Conservation (phyloP, 306 rosid genomes). For the Coriaria nepalensis region DNA sequence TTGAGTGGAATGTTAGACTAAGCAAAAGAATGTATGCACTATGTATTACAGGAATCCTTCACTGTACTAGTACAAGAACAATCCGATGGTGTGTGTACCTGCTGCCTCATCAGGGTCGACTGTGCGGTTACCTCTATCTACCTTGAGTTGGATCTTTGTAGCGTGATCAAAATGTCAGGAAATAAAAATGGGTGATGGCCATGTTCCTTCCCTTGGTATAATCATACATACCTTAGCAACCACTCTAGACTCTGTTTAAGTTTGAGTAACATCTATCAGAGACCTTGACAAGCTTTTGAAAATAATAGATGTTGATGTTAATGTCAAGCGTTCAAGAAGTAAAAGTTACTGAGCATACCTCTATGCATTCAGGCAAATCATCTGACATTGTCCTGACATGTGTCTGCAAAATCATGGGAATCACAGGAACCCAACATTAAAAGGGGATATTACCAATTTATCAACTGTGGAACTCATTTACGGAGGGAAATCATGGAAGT, state of each 20-base stretch:
- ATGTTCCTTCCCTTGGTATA: conserved; percentile 14
- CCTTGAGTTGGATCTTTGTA: not conserved
- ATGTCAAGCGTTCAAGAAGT: not conserved
- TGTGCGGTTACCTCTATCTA: conserved; percentile 9
- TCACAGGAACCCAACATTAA: not conserved
- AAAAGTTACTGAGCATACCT: conserved; percentile 31
- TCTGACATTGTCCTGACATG: conserved; percentile 68
- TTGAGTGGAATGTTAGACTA: too few species aligned
- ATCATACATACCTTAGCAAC: conserved; percentile 54
- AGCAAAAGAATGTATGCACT: too few species aligned
- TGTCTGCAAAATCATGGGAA: conserved; percentile 51
- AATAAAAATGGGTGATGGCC: conserved; percentile 3
- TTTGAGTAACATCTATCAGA: conserved; percentile 8
- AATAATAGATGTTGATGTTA: not conserved
- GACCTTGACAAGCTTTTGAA: conserved; percentile 12
- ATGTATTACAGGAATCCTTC: too few species aligned
- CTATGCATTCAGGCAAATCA: conserved; percentile 60
- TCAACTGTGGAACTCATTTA: too few species aligned
- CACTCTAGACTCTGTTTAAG: conserved; percentile 67
- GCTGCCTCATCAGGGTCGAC: too few species aligned
- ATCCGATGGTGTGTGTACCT: too few species aligned
- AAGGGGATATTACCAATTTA: not conserved
- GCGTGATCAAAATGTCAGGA: not conserved
- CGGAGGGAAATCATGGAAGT: not conserved
- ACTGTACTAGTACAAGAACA: too few species aligned